Evolutionary conservation across 1,139 yeast species (phyloP), one percentile per base, ranked within the genome.

Genomic region (Yamadazyma diddensiae): DNA sequence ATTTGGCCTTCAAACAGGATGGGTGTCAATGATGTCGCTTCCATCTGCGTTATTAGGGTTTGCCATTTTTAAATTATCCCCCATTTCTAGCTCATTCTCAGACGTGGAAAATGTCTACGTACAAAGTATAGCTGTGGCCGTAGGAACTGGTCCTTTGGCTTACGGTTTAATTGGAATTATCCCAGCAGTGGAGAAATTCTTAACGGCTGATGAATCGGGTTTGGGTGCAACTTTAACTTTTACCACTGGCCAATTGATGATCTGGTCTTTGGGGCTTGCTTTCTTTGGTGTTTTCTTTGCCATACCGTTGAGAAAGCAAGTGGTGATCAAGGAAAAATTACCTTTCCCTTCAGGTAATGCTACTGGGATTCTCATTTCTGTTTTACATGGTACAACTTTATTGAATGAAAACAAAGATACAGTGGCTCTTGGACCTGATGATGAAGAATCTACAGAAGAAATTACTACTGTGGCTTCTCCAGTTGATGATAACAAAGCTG

Each of bases 1-100:
- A 53, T 92, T 92, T 56, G 98, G 98, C 1, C 66, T 92, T 18
- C 98, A 92, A 52, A 90, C 97, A 0, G 98, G 98, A 2, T 92
- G 98, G 98, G 97, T 92, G 2, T 87, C 96, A 6, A 92, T 92
- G 98, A 92, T 92, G 98, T 84, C 95, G n/a, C 65, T 92, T 35
- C 97, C 98, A 0, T 83, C 96, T 5, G 96, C 97, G 0, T 59
- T 92, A 32, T 59, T 92, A 15, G 97, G 94, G 1, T 90, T 79
- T 57, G 85, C 96, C 0, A 63, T 83, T 15, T 92, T 90, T 62
- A 82, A 78, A 45, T 47, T 75, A 3, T 67, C 76, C 33, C 71
- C 65, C 24, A 75, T 49, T 47, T 63, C 55, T 35, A 41, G 42
- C 19, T 69, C 71, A 6, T 86, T 92, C 53, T 75, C 94, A 1